phyloP scores from a whole-genome alignment of 768 basidiomycete genomes.

The Leccinum rimulosum region DNA sequence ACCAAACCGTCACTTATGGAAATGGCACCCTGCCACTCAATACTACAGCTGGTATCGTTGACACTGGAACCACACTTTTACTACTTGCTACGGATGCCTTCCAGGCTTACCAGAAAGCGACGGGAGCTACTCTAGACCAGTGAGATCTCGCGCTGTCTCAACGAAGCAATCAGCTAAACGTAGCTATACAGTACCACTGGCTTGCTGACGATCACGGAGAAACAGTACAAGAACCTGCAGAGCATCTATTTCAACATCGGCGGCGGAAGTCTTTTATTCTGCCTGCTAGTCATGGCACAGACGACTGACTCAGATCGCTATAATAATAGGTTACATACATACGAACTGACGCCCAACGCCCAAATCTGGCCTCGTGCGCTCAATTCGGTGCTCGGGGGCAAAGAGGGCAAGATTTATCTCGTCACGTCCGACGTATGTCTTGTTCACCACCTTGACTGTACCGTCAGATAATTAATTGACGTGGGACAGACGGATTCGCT shows the following conservation, averaged over 20 bases:
- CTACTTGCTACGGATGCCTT: conserved; percentile 60
- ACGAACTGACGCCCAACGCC: conserved; percentile 58
- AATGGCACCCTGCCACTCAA: conserved; percentile 26
- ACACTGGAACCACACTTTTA: conserved; percentile 53
- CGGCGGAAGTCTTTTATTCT: conserved; percentile 25
- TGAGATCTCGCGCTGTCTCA: conserved; percentile 21
- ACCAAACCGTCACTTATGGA: conserved; percentile 39
- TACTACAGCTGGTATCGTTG: conserved; percentile 46
- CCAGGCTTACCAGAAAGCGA: conserved; percentile 50
- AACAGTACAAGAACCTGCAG: conserved; percentile 47
- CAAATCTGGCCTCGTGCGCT: conserved; percentile 68
- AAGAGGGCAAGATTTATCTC: conserved; percentile 49
- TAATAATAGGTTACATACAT: conserved; percentile 41
- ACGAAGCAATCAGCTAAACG: background rate
- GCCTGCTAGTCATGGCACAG: background rate
- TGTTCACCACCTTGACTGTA: background rate
- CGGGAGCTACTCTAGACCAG: conserved; percentile 51
- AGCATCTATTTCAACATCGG: conserved; percentile 54
- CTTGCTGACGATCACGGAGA: conserved; percentile 50
- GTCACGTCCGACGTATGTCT: conserved; percentile 49
- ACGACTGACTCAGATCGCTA: background rate
- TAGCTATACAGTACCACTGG: conserved; percentile 44
- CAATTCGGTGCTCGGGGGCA: conserved; percentile 58
- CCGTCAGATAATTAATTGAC: background rate
- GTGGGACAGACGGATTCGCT: conserved; percentile 46